Evolutionary conservation across 495 filamentous ascomycete genomes (phyloP).

Genomic region (Xylaria longipes): DNA sequence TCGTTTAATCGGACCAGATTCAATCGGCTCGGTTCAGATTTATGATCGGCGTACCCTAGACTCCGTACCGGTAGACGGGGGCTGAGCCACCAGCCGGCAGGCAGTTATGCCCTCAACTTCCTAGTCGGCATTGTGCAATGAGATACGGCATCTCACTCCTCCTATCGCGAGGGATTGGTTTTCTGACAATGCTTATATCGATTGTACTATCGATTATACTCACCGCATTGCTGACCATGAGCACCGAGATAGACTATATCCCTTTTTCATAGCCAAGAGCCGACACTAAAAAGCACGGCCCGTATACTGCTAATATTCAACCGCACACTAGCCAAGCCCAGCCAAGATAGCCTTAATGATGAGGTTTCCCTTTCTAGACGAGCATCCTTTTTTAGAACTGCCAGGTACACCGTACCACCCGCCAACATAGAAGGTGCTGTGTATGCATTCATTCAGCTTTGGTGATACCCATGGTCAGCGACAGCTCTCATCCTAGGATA

Average conservation of each 20-base stretch:
- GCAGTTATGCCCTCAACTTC: conserved; percentile 9
- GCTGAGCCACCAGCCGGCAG: conserved; percentile 11
- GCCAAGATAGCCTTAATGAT: conserved; percentile 6
- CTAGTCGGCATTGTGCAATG: not conserved
- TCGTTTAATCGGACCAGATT: not conserved
- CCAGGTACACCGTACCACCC: not conserved
- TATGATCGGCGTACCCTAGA: conserved; percentile 12
- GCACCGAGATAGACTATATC: not conserved
- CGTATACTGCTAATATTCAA: not conserved
- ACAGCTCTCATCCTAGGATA: conserved; percentile 14
- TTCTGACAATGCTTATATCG: not conserved
- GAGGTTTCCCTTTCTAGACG: conserved; percentile 6
- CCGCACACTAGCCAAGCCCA: conserved; percentile 4
- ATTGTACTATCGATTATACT: not conserved
- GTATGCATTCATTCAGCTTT: conserved; percentile 12
- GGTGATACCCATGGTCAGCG: conserved; percentile 7
- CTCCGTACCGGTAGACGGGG: not conserved
- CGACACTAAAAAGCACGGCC: not conserved
- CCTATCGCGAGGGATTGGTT: not conserved
- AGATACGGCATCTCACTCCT: conserved; percentile 9
- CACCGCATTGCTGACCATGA: conserved; percentile 8
- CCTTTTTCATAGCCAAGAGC: not conserved
- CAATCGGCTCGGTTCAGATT: not conserved
- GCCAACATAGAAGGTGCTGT: not conserved
- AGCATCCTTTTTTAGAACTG: not conserved